Evolutionary conservation across 1,139 yeast species (phyloP).

Genomic region (Saccharomycopsis phalli): DNA sequence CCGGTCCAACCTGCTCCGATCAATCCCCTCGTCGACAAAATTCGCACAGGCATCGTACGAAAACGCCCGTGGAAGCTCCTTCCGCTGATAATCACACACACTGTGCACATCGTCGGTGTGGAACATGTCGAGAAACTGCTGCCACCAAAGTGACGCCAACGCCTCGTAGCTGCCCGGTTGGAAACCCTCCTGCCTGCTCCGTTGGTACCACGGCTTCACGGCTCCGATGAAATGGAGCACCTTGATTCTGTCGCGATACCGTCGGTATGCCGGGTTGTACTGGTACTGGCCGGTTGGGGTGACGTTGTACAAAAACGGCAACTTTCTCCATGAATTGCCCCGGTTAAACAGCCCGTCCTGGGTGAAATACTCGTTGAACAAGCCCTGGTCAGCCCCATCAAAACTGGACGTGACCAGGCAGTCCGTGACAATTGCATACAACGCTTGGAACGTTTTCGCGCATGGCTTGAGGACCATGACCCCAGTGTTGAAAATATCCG

Average conservation of each 20-base stretch:
- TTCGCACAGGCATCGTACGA: neutral
- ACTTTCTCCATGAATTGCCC: conserved; percentile 43
- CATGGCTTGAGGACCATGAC: conserved; percentile 63
- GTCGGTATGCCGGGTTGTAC: conserved; percentile 67
- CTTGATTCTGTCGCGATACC: conserved; percentile 47
- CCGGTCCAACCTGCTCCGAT: conserved; percentile 2
- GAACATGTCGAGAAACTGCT: conserved; percentile 2
- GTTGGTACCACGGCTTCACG: conserved; percentile 67
- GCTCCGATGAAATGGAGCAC: conserved; percentile 78
- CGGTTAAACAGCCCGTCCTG: conserved; percentile 29
- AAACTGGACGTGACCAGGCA: conserved; percentile 37
- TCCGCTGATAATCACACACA: neutral
- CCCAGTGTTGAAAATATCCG: conserved; percentile 91
- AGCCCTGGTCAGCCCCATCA: conserved; percentile 95
- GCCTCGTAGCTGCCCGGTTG: conserved; percentile 1
- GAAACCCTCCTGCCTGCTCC: neutral
- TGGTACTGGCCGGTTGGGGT: conserved; percentile 80
- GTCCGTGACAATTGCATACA: conserved; percentile 32
- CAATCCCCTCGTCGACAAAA: conserved; percentile 1
- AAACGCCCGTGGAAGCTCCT: conserved; percentile 1
- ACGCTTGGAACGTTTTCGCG: conserved; percentile 34
- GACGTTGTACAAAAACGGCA: conserved; percentile 79
- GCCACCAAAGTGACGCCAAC: conserved; percentile 11
- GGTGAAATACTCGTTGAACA: conserved; percentile 72
- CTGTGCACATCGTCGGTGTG: neutral